Conservation (phyloP, 129 eudicot species). For the Lactuca sativa region DNA sequence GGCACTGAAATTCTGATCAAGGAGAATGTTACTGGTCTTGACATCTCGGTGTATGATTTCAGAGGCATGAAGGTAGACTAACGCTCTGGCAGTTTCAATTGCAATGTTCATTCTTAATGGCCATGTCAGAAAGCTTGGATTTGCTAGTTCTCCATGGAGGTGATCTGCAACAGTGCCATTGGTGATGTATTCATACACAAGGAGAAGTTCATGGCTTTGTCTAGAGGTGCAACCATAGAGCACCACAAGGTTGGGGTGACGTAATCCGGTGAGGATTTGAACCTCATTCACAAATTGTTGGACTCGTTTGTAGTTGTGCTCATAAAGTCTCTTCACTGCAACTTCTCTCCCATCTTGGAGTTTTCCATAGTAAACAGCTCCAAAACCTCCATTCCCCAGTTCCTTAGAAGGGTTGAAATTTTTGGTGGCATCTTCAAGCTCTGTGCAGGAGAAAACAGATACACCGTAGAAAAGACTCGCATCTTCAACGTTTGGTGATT, state of each 20-base stretch:
- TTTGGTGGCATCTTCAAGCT: conserved; percentile 57
- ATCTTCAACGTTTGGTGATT: conserved; percentile 34
- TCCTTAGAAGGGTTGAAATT: conserved; percentile 40
- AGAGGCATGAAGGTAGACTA: conserved; percentile 72
- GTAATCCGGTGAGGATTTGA: conserved; percentile 50
- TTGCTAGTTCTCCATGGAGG: conserved; percentile 59
- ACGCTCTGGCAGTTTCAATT: conserved; percentile 71
- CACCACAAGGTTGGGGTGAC: conserved; percentile 63
- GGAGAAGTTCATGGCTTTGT: conserved; percentile 60
- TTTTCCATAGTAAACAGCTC: conserved; percentile 64
- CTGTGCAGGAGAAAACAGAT: conserved; percentile 49
- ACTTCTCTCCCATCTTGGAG: conserved; percentile 77
- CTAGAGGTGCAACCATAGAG: conserved; percentile 76
- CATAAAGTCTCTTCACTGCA: conserved; percentile 72
- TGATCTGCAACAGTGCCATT: conserved; percentile 70
- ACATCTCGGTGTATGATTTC: conserved; percentile 61
- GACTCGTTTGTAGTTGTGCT: conserved; percentile 60
- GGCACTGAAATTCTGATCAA: conserved; percentile 40
- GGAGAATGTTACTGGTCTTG: conserved; percentile 53
- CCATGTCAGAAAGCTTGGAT: conserved; percentile 51
- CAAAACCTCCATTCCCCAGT: conserved; percentile 70
- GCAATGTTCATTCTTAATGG: conserved; percentile 67
- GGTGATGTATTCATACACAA: conserved; percentile 52
- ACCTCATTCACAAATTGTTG: conserved; percentile 72
- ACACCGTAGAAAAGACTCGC: conserved; percentile 37